These are phyloP conservation scores for Holtermanniella nyarrowii DNA, from an alignment of 768 basidiomycete species.

Conservation along the genomic window DNA sequence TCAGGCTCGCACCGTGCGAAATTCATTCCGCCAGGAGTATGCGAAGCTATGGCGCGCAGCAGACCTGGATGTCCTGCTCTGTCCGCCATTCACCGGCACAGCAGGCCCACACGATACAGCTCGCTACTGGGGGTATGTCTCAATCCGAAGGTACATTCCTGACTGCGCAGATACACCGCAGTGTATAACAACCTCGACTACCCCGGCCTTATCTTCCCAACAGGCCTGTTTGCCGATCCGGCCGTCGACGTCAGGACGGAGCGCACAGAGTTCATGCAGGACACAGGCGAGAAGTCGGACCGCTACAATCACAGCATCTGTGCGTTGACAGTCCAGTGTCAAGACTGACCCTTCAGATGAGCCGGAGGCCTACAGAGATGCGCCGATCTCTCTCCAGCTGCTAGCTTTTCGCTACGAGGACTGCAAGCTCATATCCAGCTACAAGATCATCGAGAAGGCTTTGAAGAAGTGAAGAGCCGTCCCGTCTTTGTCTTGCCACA, in stretches of 20 bases:
- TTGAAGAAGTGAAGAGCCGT: too few relatives aligned
- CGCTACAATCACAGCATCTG: background rate
- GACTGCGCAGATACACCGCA: constrained; percentile 20
- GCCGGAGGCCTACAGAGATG: constrained; percentile 3
- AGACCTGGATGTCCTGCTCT: constrained; percentile 22
- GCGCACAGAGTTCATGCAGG: constrained; percentile 4
- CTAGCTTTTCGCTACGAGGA: constrained; percentile 15
- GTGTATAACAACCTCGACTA: constrained; percentile 34
- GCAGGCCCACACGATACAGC: constrained; percentile 16
- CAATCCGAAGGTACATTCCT: background rate
- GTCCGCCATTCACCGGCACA: constrained; percentile 14
- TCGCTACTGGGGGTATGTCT: constrained; percentile 17
- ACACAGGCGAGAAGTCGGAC: background rate
- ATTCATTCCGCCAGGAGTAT: constrained; percentile 10
- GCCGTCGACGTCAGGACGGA: constrained; percentile 9
- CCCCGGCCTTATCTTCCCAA: constrained; percentile 25
- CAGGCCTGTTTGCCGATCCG: constrained; percentile 9
- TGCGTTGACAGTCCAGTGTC: background rate
- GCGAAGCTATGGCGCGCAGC: constrained; percentile 2
- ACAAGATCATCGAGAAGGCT: constrained; percentile 1
- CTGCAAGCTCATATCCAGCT: constrained; percentile 5
- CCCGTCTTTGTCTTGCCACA: too few relatives aligned
- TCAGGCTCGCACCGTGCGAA: constrained; percentile 2
- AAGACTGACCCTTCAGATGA: constrained; percentile 4
- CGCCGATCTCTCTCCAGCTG: constrained; percentile 18